These are phyloP conservation scores for Gracilaria gracilis DNA, from an alignment of 23 red algal genomes.

Conservation along the genomic window DNA sequence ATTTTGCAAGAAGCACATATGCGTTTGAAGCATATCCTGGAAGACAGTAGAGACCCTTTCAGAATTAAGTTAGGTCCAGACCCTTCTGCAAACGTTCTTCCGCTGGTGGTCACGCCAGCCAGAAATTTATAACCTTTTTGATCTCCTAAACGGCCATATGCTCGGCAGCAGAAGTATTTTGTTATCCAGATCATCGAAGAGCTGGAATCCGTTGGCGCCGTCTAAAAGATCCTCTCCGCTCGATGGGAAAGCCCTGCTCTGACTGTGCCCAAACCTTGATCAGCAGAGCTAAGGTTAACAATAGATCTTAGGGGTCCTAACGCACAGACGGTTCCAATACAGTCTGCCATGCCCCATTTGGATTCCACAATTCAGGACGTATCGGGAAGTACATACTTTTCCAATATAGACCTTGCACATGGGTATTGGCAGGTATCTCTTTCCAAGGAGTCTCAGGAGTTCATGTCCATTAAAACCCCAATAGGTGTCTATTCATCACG, in stretches of 20 bases:
- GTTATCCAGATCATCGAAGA: neutral
- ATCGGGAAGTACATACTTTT: neutral
- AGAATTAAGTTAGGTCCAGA: neutral
- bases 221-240: neutral
- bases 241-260: conserved; percentile 14
- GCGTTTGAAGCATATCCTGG: too few species aligned
- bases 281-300: neutral
- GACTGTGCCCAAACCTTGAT: neutral
- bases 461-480: conserved; percentile 24
- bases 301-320: conserved; percentile 1
- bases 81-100: neutral
- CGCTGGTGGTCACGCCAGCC: neutral
- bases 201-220: neutral
- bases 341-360: neutral
- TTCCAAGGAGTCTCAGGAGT: conserved; percentile 36
- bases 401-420: neutral
- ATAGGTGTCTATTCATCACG: conserved; percentile 21
- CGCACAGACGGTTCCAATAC: neutral
- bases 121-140: neutral
- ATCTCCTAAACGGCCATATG: neutral
- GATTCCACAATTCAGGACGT: neutral
- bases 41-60: too few species aligned
- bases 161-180: neutral
- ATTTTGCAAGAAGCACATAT: too few species aligned
- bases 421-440: neutral